phyloP scores from a whole-genome alignment of 495 filamentous ascomycete species.

The Extremus antarcticus region DNA sequence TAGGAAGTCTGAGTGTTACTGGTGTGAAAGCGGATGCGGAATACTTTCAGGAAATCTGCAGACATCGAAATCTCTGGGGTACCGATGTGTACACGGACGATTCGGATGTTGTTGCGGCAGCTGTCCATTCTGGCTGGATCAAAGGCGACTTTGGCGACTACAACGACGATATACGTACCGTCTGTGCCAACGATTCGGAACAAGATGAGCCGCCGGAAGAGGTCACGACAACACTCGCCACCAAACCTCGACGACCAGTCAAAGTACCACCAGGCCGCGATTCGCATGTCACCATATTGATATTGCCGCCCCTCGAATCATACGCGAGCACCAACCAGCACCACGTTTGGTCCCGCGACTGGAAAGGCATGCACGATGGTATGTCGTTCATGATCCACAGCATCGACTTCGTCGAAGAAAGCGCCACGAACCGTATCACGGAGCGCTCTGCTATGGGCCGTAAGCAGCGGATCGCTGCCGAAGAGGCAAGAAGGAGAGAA shows the following conservation, averaged over 20 bases:
- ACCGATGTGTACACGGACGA: constrained; percentile 93
- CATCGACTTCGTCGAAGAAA: constrained; percentile 72
- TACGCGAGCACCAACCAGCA: constrained; percentile 65
- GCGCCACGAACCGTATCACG: constrained; percentile 48
- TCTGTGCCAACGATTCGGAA: constrained; percentile 39
- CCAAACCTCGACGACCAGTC: constrained; percentile 38
- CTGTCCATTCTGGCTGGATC: constrained; percentile 88
- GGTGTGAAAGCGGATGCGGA: constrained; percentile 33
- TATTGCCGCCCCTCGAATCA: constrained; percentile 65
- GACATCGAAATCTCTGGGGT: constrained; percentile 73
- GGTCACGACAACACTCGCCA: constrained; percentile 21
- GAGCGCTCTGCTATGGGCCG: constrained; percentile 51
- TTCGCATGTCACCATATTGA: constrained; percentile 70
- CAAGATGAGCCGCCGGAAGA: constrained; percentile 11
- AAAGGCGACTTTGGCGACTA: constrained; percentile 78
- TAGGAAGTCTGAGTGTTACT: constrained; percentile 26
- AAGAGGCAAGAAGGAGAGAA: constrained; percentile 15
- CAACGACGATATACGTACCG: constrained; percentile 53
- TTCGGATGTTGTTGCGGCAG: constrained; percentile 83
- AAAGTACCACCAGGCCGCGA: constrained; percentile 53
- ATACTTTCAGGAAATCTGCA: constrained; percentile 65
- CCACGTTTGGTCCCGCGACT: constrained; percentile 70
- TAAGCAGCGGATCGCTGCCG: constrained; percentile 42
- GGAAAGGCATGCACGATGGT: constrained; percentile 61
- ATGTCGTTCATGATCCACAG: constrained; percentile 75